Conservation (phyloP, 768 basidiomycete species). For the Gymnopilus dilepis region DNA sequence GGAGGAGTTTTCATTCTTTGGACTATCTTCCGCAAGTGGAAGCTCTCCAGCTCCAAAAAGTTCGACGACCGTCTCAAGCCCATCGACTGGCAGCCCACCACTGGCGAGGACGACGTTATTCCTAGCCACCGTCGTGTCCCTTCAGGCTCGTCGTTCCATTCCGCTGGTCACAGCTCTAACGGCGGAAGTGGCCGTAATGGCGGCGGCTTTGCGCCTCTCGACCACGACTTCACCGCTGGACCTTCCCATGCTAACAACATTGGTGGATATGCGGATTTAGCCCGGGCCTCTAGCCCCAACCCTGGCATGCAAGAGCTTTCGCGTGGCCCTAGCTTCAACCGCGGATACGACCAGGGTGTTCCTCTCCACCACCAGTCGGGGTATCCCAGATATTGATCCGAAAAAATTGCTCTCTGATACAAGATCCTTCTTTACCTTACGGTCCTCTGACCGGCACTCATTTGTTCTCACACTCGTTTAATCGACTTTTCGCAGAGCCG, state of each 20-base stretch:
- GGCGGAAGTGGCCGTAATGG: conserved; percentile 27
- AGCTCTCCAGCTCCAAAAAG: conserved; percentile 78
- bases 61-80: conserved; percentile 88
- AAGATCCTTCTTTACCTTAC: conserved; percentile 13
- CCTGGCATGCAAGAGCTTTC: conserved; percentile 65
- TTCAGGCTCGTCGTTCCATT: conserved; percentile 76
- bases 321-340: conserved; percentile 53
- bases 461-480: conserved; percentile 24
- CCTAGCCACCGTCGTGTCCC: conserved; percentile 54
- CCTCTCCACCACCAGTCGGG: conserved; percentile 65
- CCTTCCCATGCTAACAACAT: conserved; percentile 47
- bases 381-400: conserved; percentile 32
- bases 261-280: conserved; percentile 83
- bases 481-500: conserved; percentile 31
- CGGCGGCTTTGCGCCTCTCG: conserved; percentile 15
- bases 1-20: conserved; percentile 77
- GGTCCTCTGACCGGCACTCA: conserved; percentile 23
- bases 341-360: conserved; percentile 59
- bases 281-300: conserved; percentile 74
- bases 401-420: neutral
- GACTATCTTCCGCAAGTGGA: conserved; percentile 94
- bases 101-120: conserved; percentile 50
- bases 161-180: conserved; percentile 45
- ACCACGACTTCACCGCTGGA: conserved; percentile 72
- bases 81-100: conserved; percentile 85